Evolutionary conservation across 1,284 basidiomycete species (phyloP), one percentile per base, ranked within the genome.

Genomic region (Cutaneotrichosporon dermatis): DNA sequence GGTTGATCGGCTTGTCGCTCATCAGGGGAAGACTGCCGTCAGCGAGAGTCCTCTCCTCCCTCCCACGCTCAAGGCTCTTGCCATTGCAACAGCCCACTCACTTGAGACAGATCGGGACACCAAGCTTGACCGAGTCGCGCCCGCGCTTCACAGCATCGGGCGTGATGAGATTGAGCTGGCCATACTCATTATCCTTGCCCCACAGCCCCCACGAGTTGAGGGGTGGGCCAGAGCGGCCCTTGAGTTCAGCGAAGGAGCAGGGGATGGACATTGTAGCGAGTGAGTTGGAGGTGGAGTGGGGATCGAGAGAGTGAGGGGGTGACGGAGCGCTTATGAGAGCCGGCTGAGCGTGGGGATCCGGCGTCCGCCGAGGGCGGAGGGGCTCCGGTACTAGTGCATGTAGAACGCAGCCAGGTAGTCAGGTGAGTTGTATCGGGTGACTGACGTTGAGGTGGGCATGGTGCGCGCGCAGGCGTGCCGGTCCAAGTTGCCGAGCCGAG

Each of bases 191-290:
- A 44, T 67, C 60, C 6, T 50, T 44, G 13, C 69, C 71, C 46
- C 66, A 69, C 16, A 68, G 58, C 4, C 69, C 71, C 72, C 72
- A 72, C 4, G 72, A 66, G 58, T 74, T 74, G 44, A 62, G 55
- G 9, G 69, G 69, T 13, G 72, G 72, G 46, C 46, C 46, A 6
- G 54, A 45, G 6, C 58, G 61, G 41, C 51, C 44, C 46, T 45
- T 37, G 35, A 62, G 60, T 5, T 58, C 57, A 46, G 58, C 57
- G 33, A 62, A 62, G 16, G 54, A n/a, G 46, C 46, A 51, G 15
- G 50, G 50, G 10, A 40, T 15, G 5, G 50, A 15, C 50, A 51
- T 51, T 13, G 50, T 41, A 39, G 39, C 25, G 33, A 16, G 10
- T 7, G 15, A n/a, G 25, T 7, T 16, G 44, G 15, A 16, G 25